A percentile compares a stretch with the other conserved stretches of the same genome.
Conservation (phyloP, 768 basidiomycete species). For the Rhizopogon roseolus region DNA sequence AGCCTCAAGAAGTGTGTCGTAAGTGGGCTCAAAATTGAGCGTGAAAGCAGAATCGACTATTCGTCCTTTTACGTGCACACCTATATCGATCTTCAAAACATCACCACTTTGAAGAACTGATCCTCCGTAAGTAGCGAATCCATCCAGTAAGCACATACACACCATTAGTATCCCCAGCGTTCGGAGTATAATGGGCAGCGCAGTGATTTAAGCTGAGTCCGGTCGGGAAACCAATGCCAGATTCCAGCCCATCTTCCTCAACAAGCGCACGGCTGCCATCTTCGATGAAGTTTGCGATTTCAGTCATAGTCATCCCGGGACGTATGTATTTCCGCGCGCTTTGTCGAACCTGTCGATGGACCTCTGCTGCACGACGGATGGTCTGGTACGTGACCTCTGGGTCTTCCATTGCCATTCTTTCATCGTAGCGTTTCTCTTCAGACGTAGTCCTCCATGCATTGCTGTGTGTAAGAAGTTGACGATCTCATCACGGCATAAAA, state of each 20-base stretch:
- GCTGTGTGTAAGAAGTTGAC: constrained; percentile 35
- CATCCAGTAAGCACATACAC: constrained; percentile 20
- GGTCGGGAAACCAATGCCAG: constrained; percentile 94
- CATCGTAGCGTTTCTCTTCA: constrained; percentile 84
- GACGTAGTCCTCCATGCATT: constrained; percentile 86
- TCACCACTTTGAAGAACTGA: constrained; percentile 79
- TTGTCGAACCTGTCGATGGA: constrained; percentile 87
- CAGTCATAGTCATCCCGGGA: constrained; percentile 91
- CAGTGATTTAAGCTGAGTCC: constrained; percentile 92
- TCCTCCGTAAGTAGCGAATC: constrained; percentile 5
- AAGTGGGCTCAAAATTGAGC: constrained; percentile 81
- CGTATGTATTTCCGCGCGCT: constrained; percentile 79
- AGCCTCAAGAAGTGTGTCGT: constrained; percentile 84
- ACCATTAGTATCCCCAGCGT: constrained; percentile 86
- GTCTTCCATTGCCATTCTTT: constrained; percentile 73
- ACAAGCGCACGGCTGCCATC: constrained; percentile 87
- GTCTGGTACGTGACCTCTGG: constrained; percentile 81
- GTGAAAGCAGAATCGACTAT: constrained; percentile 98
- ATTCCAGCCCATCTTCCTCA: constrained; percentile 81
- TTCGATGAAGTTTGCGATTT: constrained; percentile 92
- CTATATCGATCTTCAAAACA: constrained; percentile 95
- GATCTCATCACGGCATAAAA: not conserved
- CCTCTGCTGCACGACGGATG: constrained; percentile 92
- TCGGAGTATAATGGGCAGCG: constrained; percentile 96
- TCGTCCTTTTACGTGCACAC: constrained; percentile 94